Conservation (phyloP, 768 basidiomycete species). For the Amyloporia xantha region DNA sequence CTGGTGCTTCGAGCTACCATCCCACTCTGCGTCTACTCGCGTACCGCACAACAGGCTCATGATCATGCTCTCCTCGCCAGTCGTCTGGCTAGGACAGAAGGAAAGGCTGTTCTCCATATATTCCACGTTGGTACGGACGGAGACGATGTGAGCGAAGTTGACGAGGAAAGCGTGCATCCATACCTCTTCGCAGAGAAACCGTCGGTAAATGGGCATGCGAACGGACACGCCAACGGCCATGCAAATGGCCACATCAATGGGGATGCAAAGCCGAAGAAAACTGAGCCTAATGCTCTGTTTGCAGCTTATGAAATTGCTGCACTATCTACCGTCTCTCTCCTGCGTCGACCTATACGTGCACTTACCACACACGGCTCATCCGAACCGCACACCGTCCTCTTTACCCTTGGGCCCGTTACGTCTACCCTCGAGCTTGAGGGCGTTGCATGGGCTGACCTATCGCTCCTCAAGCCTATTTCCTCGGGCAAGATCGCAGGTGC, state of each 20-base stretch:
- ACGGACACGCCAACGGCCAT: constrained; percentile 26
- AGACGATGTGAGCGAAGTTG: constrained; percentile 41
- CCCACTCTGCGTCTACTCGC: constrained; percentile 78
- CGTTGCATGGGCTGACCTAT: constrained; percentile 56
- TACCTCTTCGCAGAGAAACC: constrained; percentile 49
- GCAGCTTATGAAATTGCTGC: constrained; percentile 65
- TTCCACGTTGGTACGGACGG: constrained; percentile 49
- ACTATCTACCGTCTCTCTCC: constrained; percentile 53
- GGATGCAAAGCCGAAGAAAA: constrained; percentile 13
- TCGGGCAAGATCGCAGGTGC: constrained; percentile 45
- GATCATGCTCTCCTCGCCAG: constrained; percentile 87
- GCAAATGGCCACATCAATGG: constrained; percentile 30
- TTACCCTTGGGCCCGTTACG: constrained; percentile 55
- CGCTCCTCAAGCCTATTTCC: constrained; percentile 65
- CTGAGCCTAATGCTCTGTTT: constrained; percentile 29
- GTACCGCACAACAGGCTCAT: constrained; percentile 73
- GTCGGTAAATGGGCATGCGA: constrained; percentile 16
- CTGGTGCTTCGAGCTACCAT: constrained; percentile 73
- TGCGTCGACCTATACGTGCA: constrained; percentile 56
- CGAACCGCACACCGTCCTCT: constrained; percentile 59
- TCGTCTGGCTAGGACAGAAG: constrained; percentile 62
- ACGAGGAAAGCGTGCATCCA: constrained; percentile 50
- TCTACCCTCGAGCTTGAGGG: constrained; percentile 43
- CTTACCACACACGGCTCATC: constrained; percentile 43
- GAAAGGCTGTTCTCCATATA: constrained; percentile 78